Percentiles rank a stretch among this genome's conserved stretches.
phyloP scores from a whole-genome alignment of 371 early-diverging fungal species.

The Actinomortierella wolfii region DNA sequence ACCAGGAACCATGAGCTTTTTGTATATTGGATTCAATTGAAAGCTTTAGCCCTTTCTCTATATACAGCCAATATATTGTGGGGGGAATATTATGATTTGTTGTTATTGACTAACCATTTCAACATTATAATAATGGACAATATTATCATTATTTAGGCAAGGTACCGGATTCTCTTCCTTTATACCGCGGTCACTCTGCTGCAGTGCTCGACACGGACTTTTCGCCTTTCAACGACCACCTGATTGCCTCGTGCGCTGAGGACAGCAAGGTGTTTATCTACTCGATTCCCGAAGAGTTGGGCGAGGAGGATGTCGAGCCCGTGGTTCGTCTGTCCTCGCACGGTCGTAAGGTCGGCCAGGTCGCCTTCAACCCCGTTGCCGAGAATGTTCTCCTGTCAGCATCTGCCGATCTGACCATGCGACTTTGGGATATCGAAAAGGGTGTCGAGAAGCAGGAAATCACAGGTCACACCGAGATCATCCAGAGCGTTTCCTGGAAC shows the following conservation, averaged over 20 bases:
- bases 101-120: too few relatives aligned
- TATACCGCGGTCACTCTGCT: slow-evolving; percentile 91
- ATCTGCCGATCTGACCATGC: slow-evolving; percentile 91
- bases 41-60: too few relatives aligned
- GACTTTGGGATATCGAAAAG: slow-evolving; percentile 96
- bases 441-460: slow-evolving; percentile 87
- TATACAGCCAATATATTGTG: too few relatives aligned
- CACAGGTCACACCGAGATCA: slow-evolving; percentile 89
- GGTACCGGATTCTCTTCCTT: slow-evolving; percentile 82
- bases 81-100: too few relatives aligned
- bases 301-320: slow-evolving; percentile 67
- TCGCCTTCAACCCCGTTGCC: slow-evolving; percentile 95
- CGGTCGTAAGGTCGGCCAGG: slow-evolving; percentile 93
- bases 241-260: slow-evolving; percentile 91
- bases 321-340: slow-evolving; percentile 62
- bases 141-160: slow-evolving; percentile 59
- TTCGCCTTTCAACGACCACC: slow-evolving; percentile 95
- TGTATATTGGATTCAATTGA: too few relatives aligned
- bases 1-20: too few relatives aligned
- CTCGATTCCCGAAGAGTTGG: slow-evolving; percentile 85
- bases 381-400: slow-evolving; percentile 92
- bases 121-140: too few relatives aligned
- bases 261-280: slow-evolving; percentile 97
- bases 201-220: slow-evolving; percentile 98
- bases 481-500: slow-evolving; percentile 92